Evolutionary conservation across 176 grass and related monocot genomes (phyloP).

Genomic region (Oryza longistaminata): DNA sequence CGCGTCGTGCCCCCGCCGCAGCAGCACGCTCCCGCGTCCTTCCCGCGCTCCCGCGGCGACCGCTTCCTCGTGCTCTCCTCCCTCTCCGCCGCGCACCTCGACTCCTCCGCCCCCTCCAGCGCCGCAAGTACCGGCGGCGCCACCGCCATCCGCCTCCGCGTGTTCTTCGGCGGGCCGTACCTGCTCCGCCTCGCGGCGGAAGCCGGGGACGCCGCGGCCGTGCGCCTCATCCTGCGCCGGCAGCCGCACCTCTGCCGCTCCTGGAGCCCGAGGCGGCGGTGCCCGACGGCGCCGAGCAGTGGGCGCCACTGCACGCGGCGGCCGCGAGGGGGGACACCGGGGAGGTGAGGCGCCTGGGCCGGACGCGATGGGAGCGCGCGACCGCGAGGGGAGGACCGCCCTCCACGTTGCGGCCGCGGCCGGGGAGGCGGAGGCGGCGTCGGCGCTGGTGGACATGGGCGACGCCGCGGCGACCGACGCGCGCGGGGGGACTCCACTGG

Average conservation of each 20-base stretch:
- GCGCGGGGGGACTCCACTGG: constrained; percentile 50
- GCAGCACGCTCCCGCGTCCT: constrained; percentile 54
- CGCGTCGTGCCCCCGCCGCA: constrained; percentile 91
- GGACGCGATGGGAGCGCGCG: constrained; percentile 46
- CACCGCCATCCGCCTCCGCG: constrained; percentile 55
- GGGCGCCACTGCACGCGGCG: constrained; percentile 59
- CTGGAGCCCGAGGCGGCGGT: constrained; percentile 37
- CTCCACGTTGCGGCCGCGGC: constrained; percentile 61
- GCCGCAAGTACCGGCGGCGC: not conserved
- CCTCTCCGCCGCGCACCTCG: constrained; percentile 53
- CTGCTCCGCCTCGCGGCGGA: constrained; percentile 59
- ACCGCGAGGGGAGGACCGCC: constrained; percentile 58
- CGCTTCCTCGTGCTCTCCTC: constrained; percentile 90
- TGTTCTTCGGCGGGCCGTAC: constrained; percentile 74
- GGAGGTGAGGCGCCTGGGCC: constrained; percentile 52
- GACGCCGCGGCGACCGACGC: constrained; percentile 47
- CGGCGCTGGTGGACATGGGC: constrained; percentile 70
- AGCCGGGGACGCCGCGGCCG: constrained; percentile 49
- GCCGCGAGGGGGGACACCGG: constrained; percentile 59
- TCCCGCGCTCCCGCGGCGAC: constrained; percentile 79
- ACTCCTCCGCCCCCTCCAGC: not conserved
- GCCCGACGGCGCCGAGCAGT: constrained; percentile 34
- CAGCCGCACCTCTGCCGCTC: constrained; percentile 70
- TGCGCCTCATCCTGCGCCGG: constrained; percentile 67
- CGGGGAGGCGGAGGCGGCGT: constrained; percentile 52